A percentile compares a stretch with the other conserved stretches of the same genome.
phyloP scores from a whole-genome alignment of 768 basidiomycete species.

The Kwoniella bestiolae region DNA sequence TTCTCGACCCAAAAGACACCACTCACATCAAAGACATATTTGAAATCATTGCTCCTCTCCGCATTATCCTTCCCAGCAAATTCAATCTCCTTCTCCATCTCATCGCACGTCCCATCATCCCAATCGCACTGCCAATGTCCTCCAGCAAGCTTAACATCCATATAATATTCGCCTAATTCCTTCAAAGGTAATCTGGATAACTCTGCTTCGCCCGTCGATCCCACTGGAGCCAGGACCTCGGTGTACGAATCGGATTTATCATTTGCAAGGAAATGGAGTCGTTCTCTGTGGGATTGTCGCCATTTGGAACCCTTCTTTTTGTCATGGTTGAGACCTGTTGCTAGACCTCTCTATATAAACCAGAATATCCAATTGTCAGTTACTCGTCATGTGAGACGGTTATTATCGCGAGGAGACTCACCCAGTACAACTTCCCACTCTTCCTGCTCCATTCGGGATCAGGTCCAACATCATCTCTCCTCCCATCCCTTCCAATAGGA shows the following conservation, averaged over 20 bases:
- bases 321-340: constrained; percentile 55
- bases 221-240: constrained; percentile 52
- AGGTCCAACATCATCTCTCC: constrained; percentile 55
- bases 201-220: constrained; percentile 48
- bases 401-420: constrained; percentile 21
- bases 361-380: background rate
- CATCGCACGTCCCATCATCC: constrained; percentile 56
- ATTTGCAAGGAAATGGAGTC: constrained; percentile 56
- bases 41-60: constrained; percentile 57
- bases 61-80: constrained; percentile 53
- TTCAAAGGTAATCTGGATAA: constrained; percentile 41
- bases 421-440: constrained; percentile 57
- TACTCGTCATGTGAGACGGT: too few species aligned
- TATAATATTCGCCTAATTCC: constrained; percentile 53
- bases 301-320: constrained; percentile 48
- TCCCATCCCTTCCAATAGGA: constrained; percentile 54
- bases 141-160: constrained; percentile 56
- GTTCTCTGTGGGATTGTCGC: constrained; percentile 55
- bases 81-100: constrained; percentile 55
- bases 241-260: constrained; percentile 38
- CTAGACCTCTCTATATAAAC: constrained; percentile 51
- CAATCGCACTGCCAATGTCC: constrained; percentile 57
- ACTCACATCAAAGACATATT: constrained; percentile 59
- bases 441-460: constrained; percentile 57
- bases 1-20: too few species aligned